Evolutionary conservation across 2,329 filamentous ascomycete genomes (phyloP).

Genomic region (Fusarium sp.): DNA sequence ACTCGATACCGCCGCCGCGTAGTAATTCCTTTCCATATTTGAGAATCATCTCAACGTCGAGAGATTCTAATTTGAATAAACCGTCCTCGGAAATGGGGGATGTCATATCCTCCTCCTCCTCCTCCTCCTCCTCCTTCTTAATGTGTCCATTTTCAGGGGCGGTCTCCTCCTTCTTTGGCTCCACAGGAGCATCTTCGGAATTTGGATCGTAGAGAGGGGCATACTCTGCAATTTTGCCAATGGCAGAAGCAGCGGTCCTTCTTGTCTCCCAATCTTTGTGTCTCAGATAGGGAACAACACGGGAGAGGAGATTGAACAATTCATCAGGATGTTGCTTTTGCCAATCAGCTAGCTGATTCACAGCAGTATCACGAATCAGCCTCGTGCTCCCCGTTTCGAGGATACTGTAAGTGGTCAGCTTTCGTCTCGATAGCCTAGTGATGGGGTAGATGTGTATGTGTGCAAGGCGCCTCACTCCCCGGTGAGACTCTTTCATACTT

Average conservation of each 20-base stretch:
- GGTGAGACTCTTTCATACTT: background rate
- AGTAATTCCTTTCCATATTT: slow-evolving; percentile 85
- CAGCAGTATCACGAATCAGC: slow-evolving; percentile 95
- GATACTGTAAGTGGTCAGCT: slow-evolving; percentile 65
- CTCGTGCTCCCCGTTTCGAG: slow-evolving; percentile 97
- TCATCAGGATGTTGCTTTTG: slow-evolving; percentile 99
- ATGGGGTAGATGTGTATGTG: background rate
- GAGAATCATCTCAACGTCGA: slow-evolving; percentile 83
- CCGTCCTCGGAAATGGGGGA: slow-evolving; percentile 61
- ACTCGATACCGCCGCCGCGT: slow-evolving; percentile 87
- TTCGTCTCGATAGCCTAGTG: background rate
- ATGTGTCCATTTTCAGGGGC: slow-evolving; percentile 52
- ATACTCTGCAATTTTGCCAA: slow-evolving; percentile 93
- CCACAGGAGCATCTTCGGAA: slow-evolving; percentile 66
- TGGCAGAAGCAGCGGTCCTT: slow-evolving; percentile 89
- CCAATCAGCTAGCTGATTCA: slow-evolving; percentile 95
- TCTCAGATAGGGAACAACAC: slow-evolving; percentile 93
- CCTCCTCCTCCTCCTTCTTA: slow-evolving; percentile 72
- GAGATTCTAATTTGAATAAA: slow-evolving; percentile 73
- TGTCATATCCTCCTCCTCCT: slow-evolving; percentile 66
- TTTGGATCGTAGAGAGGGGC: slow-evolving; percentile 91
- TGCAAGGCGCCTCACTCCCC: background rate
- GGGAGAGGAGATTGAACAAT: slow-evolving; percentile 90
- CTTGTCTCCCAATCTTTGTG: slow-evolving; percentile 98
- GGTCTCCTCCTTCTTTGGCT: slow-evolving; percentile 52